Evolutionary conservation across 352 stramenopile species (phyloP).

Genomic region (Lagenidium sp.): DNA sequence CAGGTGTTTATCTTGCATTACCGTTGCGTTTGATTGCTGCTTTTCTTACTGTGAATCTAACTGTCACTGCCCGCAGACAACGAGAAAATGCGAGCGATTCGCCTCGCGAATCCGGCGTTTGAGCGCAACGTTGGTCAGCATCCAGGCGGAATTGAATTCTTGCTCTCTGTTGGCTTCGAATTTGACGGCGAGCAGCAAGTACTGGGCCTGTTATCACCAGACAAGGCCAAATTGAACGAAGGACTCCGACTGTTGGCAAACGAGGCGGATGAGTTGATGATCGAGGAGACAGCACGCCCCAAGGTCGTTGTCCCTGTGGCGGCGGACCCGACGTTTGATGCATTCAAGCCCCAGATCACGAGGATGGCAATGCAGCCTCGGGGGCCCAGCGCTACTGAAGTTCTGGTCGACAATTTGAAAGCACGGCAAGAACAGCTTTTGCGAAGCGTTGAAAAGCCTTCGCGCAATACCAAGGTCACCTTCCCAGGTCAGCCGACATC

Average conservation of each 20-base stretch:
- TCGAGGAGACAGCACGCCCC: constrained; percentile 32
- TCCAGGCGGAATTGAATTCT: constrained; percentile 63
- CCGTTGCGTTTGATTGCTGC: background rate
- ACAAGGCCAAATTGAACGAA: constrained; percentile 32
- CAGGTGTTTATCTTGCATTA: constrained; percentile 24
- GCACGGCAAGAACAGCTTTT: constrained; percentile 68
- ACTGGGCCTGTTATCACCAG: constrained; percentile 22
- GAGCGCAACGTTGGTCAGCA: constrained; percentile 53
- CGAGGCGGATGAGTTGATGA: constrained; percentile 73
- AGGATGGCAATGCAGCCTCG: constrained; percentile 69
- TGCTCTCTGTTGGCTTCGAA: constrained; percentile 55
- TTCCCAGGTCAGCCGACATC: constrained; percentile 21
- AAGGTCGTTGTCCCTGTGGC: constrained; percentile 29
- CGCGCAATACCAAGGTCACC: constrained; percentile 52
- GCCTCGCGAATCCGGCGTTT: constrained; percentile 69
- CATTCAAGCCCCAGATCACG: constrained; percentile 81
- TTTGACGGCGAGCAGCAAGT: constrained; percentile 36
- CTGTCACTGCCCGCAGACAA: constrained; percentile 64
- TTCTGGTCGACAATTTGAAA: constrained; percentile 67
- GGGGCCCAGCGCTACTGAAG: constrained; percentile 67
- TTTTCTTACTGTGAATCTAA: too few relatives aligned
- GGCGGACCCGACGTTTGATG: constrained; percentile 48
- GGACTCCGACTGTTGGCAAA: constrained; percentile 44
- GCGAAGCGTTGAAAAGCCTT: constrained; percentile 34
- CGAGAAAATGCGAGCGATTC: constrained; percentile 75